Evolutionary conservation across 2,329 filamentous ascomycete genomes (phyloP), one percentile per base, ranked within the genome.

Genomic region (Emmonsiellopsis sp.): DNA sequence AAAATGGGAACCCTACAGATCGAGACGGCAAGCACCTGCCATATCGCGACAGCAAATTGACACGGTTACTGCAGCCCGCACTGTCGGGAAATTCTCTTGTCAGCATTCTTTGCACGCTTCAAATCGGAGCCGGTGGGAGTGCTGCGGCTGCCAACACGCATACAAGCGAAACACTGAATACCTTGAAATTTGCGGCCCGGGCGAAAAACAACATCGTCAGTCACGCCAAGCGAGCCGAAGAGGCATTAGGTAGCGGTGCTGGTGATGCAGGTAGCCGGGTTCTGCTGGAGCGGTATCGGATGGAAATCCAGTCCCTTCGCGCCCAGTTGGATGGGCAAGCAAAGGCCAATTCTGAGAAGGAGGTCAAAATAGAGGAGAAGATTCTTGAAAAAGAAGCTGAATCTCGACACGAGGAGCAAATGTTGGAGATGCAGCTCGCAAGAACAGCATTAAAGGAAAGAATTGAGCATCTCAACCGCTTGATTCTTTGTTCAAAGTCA

Each of bases 161-260:
- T 63, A 88, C 87, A 0, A 81, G 82, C 14, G 93, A 98, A 71
- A 97, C 92, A 0, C 74, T 98, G 53, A 98, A 95, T 67, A 98
- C 93, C 0, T 76, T 98, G 56, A 98, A 97, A 63, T 98, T 98
- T 66, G 93, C 93, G 2, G 93, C 91, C 9, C 82, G 93, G 62
- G 93, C 93, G 44, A 96, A 95, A 77, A 98, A 98, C 71, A 98
- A 87, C 66, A 95, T 98, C 64, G 86, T 97, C 65, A 96, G 90
- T 62, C 91, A 97, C 71, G 93, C 93, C 36, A 97, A 96, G 77
- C 87, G 84, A 65, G 92, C 92, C 6, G 89, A 95, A 61, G 93
- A 97, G 68, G 90, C 92, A 2, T 76, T 92, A 27, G 86, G 86
- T 27, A 78, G 79, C 42, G 85, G 87, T 40, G 85, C 84, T n/a